phyloP scores from a whole-genome alignment of 495 filamentous ascomycete species.

The Penicillium waksmanii region DNA sequence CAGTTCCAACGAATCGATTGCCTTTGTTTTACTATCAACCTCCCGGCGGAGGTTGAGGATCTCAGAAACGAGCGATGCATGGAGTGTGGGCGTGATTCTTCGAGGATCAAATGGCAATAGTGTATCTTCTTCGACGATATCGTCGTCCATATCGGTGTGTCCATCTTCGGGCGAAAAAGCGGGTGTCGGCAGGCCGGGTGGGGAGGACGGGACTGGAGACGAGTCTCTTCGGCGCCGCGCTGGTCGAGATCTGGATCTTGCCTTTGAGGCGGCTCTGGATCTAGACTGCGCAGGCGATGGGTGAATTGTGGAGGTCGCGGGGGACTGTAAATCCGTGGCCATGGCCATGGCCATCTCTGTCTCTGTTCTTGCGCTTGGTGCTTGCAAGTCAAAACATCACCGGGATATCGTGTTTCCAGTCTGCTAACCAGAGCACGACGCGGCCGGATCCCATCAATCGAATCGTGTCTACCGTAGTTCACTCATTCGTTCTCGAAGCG shows the following conservation, averaged over 20 bases:
- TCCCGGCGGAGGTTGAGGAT: slow-evolving; percentile 87
- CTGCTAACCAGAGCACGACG: slow-evolving; percentile 39
- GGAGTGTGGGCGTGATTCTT: slow-evolving; percentile 91
- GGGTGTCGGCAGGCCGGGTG: slow-evolving; percentile 58
- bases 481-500: slow-evolving; percentile 20
- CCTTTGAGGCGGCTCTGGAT: slow-evolving; percentile 62
- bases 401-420: slow-evolving; percentile 17
- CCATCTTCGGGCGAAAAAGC: slow-evolving; percentile 44
- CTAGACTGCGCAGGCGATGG: slow-evolving; percentile 68
- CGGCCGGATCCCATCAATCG: slow-evolving; percentile 25
- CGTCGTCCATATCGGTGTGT: slow-evolving; percentile 54
- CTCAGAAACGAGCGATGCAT: slow-evolving; percentile 92
- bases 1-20: slow-evolving; percentile 82
- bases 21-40: slow-evolving; percentile 80
- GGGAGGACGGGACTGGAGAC: slow-evolving; percentile 67
- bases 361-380: slow-evolving; percentile 14
- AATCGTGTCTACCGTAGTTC: slow-evolving; percentile 24
- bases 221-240: slow-evolving; percentile 58
- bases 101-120: slow-evolving; percentile 84
- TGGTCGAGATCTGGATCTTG: slow-evolving; percentile 47
- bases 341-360: slow-evolving; percentile 12
- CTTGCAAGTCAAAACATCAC: slow-evolving; percentile 25
- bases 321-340: slow-evolving; percentile 31
- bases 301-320: slow-evolving; percentile 33
- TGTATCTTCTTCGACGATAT: slow-evolving; percentile 68